Evolutionary conservation across 805 yeast genomes (phyloP), one percentile per base, ranked within the genome.

Genomic region (Priceomyces carsonii): DNA sequence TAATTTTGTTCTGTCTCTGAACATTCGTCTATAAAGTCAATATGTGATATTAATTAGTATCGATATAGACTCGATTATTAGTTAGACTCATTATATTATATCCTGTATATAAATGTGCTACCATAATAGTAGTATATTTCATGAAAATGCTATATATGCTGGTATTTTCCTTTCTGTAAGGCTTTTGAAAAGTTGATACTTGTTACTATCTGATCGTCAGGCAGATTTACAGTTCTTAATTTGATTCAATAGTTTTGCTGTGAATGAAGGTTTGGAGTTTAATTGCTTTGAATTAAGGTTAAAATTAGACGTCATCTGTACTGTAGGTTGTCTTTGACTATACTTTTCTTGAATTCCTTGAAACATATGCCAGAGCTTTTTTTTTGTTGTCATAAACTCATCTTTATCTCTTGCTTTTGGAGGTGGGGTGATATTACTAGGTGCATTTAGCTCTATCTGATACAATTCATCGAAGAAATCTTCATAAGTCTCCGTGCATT

Each of bases 1-100:
- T 45, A 91, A 72, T 54, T 90, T 91, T n/a, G 99, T 93, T 57
- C 97, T 73, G 63, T 93, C 98, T 57, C 98, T 74, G 53, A 85
- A 86, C 96, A 91, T 88, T 35, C 10, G 24, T 21, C 24, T 4
- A 14, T 2, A 12, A 10, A 12, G 14, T 28, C 20, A 28, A 28
- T 15, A 9, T 28, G 26, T 12, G 26, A 4, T 7, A 15, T 23
- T 13, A 5, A 4, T 5, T 23, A 23, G 10, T 21, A 21, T 21
- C n/a, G n/a, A n/a, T n/a, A n/a, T n/a, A n/a, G n/a, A n/a, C n/a
- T n/a, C n/a, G n/a, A n/a, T n/a, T n/a, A n/a, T n/a, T n/a, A n/a
- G n/a, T n/a, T n/a, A n/a, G n/a, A n/a, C n/a, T n/a, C n/a, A n/a
- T n/a, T n/a, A n/a, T n/a, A n/a, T n/a, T 20, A 10, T 20, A 7